phyloP scores from a whole-genome alignment of 768 basidiomycete species.

The Amanita jacksonii region DNA sequence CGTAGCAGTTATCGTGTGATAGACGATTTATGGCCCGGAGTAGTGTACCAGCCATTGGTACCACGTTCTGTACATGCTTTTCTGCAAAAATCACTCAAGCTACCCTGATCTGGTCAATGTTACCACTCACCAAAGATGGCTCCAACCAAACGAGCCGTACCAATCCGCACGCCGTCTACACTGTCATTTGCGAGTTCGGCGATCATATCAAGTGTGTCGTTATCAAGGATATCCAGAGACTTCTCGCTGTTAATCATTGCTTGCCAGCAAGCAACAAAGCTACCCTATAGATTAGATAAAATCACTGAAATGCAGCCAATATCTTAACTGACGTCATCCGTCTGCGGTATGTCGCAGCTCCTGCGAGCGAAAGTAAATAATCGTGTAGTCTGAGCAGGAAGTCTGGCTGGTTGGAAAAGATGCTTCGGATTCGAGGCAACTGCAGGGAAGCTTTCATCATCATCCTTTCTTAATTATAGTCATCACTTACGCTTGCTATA shows the following conservation, averaged over 20 bases:
- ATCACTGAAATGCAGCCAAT: constrained; percentile 3
- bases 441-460: constrained; percentile 15
- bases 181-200: constrained; percentile 48
- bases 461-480: not conserved
- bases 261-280: constrained; percentile 68
- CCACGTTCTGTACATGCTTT: constrained; percentile 18
- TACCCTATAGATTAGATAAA: constrained; percentile 23
- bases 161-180: constrained; percentile 81
- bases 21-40: constrained; percentile 35
- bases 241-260: constrained; percentile 35
- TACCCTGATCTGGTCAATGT: not conserved
- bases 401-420: constrained; percentile 25
- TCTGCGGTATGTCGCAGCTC: constrained; percentile 41
- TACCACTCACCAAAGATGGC: constrained; percentile 40
- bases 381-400: constrained; percentile 27
- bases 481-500: constrained; percentile 46
- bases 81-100: constrained; percentile 17
- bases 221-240: constrained; percentile 28
- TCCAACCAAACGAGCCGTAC: constrained; percentile 66
- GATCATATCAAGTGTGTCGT: constrained; percentile 47
- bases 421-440: constrained; percentile 38
- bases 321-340: constrained; percentile 58
- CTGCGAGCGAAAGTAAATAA: constrained; percentile 35
- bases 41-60: constrained; percentile 24
- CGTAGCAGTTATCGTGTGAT: constrained; percentile 45